Base-by-base conservation (phyloP, 2,329 filamentous ascomycete genomes). In the Penicillium concentricum region DNA sequence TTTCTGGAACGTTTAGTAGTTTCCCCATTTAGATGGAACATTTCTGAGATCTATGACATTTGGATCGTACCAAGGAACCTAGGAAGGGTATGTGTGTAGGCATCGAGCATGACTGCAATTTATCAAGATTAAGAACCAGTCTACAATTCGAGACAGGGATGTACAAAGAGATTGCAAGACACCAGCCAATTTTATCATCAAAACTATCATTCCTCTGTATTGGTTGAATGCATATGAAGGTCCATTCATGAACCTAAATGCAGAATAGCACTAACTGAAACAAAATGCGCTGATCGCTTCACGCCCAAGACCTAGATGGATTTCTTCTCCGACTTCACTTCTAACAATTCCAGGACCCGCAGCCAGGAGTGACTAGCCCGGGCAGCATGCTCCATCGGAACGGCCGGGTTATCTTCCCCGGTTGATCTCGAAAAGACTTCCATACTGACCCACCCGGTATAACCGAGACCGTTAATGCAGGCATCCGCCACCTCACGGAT, bases 391-490 rank as follows among this genome's bases (percentile, higher is more conserved):
- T 81, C 78, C 67, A 79, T 80, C 0, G 86, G 86, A n/a, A 82
- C 78, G 0, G 70, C 74, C 0, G 81, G 75, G 16, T 79, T 79
- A 12, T 72, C 67, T 47, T 85, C 80, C 4, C 76, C 74, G 75
- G 87, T 82, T 32, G 78, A 78, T 18, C 81, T 72, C 63, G 85
- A 84, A 69, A 90, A 91, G 6, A 90, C 75, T 74, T 91, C 88
- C 63, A 88, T 83, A 69, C 85, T 88, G 49, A 90, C 78, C 84
- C 86, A 90, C 4, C 88, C 88, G 46, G 83, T 74, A 62, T 84
- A 91, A 0, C 85, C 85, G 0, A 90, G 76, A 13, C 61, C 51
- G 0, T 82, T 83, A 7, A 90, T 80, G 51, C 91, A 82, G 1
- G 84, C 81, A 35, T 81, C 72, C 0, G 85, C 76, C 24, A 91